Evolutionary conservation across 768 basidiomycete genomes (phyloP), one percentile per base, ranked within the genome.

Genomic region (Podaxis pistillaris): DNA sequence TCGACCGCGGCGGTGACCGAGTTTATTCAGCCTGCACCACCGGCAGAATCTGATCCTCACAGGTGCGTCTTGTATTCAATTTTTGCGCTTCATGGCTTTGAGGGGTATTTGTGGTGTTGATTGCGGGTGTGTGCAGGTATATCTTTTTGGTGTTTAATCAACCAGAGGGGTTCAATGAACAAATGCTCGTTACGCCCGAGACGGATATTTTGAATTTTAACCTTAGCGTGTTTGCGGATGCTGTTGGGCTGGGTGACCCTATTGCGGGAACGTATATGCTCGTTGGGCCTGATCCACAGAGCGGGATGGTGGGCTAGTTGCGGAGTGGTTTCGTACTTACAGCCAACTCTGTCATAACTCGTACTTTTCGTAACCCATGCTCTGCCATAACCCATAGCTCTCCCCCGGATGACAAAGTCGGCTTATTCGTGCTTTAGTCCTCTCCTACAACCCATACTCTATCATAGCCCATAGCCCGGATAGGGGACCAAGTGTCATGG

Each of bases 261-360:
- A 72, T 84, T 41, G 83, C 73, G 15, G 83, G 81, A 36, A 81
- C 79, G 0, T 84, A 80, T 67, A 82, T 83, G 78, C 68, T 75
- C 13, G 81, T 81, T 12, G 38, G 1, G 40, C 40, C 13, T 17
- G 15, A 41, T 41, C 12, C 17, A 11, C 3, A 17, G 17, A 41
- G 13, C 40, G 15, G 15, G 40, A 33, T 33, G 30, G 30, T 8
- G 8, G 8, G 30, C 30, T 33, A 33, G 30, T 33, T 28, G 28
- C 7, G 6, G 7, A 28, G 28, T 28, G 28, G 1, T 28, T 28
- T 28, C 6, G 28, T 28, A 28, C 28, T 6, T 28, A 6, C 7
- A 28, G 28, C 7, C 28, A 28, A 28, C 6, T 7, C 28, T 28
- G 28, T 7, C 6, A 28, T 28, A 7, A 33, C 30, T 9, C 8